Evolutionary conservation across 1,139 yeast genomes (phyloP), one percentile per base, ranked within the genome.

Genomic region (Yamadazyma pseudoaaseri): DNA sequence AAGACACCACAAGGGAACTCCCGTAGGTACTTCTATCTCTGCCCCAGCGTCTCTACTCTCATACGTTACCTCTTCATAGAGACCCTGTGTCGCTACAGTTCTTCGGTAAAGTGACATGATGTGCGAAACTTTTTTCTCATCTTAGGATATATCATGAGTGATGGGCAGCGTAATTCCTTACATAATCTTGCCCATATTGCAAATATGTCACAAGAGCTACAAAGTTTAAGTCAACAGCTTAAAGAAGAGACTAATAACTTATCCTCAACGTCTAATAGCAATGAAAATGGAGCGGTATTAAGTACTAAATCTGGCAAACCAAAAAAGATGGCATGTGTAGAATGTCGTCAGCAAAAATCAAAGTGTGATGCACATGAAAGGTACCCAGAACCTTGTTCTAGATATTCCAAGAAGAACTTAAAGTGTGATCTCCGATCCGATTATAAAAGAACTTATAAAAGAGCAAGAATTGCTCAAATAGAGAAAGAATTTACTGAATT

Each of bases 321-420:
- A 11, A 81, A 81, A 52, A 73, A 81, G 42, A 80, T 89, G 56
- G 97, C 97, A 0, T 92, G 98, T 64, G 89, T 86, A 2, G 96
- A 90, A 53, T 92, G 98, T 54, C 75, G 98, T 13, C 98, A 92
- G 58, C 98, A 92, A 55, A 92, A 92, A 60, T 58, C 92, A 16
- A 77, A 82, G 45, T 92, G 97, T 60, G 95, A 87, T 56, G 95
- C 96, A 7, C 79, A 74, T 42, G 89, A 83, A 41, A 71, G 67
- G 35, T 76, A 79, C 28, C 96, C 96, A 0, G 66, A 68, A n/a
- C 85, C 96, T 1, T 92, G 98, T 51, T 66, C 90, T 0, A 65
- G 96, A 42, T 92, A 97, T 55, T 52, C 62, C 10, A 85, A 84
- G 54, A 79, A 86, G 49, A 75, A 77, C 6, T 66, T 84, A 5